Evolutionary conservation across 495 filamentous ascomycete species (phyloP).

Genomic region (Chaetomium cochliodes): DNA sequence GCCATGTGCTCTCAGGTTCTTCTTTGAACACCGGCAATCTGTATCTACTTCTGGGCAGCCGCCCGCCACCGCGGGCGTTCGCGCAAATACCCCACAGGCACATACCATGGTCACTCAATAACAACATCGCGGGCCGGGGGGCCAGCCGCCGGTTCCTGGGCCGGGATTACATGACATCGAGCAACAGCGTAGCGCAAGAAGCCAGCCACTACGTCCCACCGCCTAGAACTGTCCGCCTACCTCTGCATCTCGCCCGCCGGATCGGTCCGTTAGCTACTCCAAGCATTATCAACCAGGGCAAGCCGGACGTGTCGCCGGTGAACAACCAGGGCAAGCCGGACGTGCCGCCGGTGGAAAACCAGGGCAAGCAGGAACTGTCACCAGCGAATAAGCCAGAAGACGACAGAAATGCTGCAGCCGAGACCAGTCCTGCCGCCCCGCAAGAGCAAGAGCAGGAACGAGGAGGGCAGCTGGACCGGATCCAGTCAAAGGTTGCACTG

Average conservation of each 20-base stretch:
- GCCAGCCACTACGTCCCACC: not conserved
- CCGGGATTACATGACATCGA: slow-evolving; percentile 1
- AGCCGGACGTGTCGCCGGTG: not conserved
- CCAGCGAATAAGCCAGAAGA: not conserved
- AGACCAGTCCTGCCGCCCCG: not conserved
- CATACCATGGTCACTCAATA: slow-evolving; percentile 50
- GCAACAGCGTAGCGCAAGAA: not conserved
- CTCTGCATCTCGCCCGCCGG: not conserved
- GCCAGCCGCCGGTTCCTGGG: slow-evolving; percentile 39
- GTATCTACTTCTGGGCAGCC: slow-evolving; percentile 41
- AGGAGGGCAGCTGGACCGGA: slow-evolving; percentile 5
- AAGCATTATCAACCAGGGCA: not conserved
- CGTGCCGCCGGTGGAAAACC: not conserved
- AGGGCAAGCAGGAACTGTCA: not conserved
- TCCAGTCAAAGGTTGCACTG: slow-evolving; percentile 17
- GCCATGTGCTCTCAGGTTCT: slow-evolving; percentile 36
- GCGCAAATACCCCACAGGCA: slow-evolving; percentile 51
- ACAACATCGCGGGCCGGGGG: slow-evolving; percentile 51
- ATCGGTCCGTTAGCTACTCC: not conserved
- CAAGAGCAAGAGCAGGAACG: slow-evolving; percentile 6
- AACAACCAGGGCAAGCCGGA: not conserved
- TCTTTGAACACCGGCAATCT: slow-evolving; percentile 42
- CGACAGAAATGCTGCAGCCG: not conserved
- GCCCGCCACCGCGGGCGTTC: slow-evolving; percentile 53
- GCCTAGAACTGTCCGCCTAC: not conserved